These are phyloP conservation scores for Gentiana straminea DNA, from an alignment of 257 asterid genomes.

Conservation along the genomic window DNA sequence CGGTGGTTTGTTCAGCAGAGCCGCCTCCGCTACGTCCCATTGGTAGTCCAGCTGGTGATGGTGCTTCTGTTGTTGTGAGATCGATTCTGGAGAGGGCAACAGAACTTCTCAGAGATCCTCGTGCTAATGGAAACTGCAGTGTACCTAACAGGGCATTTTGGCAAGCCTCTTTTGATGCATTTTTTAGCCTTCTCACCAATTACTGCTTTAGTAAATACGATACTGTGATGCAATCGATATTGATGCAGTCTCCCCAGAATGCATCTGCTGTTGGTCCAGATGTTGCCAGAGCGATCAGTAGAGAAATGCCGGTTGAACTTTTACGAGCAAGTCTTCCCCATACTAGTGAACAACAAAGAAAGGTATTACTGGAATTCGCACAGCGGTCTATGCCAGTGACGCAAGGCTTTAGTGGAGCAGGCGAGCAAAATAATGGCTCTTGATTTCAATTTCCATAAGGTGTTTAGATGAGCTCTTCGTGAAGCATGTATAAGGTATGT, in stretches of 20 bases:
- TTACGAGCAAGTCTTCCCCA: constrained; percentile 45
- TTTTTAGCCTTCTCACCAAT: constrained; percentile 29
- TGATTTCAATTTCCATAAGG: constrained; percentile 1
- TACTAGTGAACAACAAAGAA: constrained; percentile 34
- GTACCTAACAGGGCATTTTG: constrained; percentile 34
- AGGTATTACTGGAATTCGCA: constrained; percentile 31
- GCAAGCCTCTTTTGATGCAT: constrained; percentile 45
- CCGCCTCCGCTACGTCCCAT: constrained; percentile 44
- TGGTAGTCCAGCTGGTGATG: constrained; percentile 45
- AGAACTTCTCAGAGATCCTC: constrained; percentile 28
- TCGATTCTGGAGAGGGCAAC: constrained; percentile 41
- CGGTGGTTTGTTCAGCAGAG: constrained; percentile 37
- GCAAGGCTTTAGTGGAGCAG: constrained; percentile 19
- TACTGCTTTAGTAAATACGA: constrained; percentile 34
- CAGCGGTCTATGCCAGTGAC: constrained; percentile 30
- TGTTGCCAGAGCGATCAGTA: constrained; percentile 27
- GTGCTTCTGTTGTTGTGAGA: constrained; percentile 34
- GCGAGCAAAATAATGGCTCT: constrained; percentile 11
- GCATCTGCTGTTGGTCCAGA: constrained; percentile 19
- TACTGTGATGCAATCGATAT: constrained; percentile 19
- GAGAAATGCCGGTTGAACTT: constrained; percentile 43
- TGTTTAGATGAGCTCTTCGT: not conserved
- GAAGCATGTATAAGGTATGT: not conserved
- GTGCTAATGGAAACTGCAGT: constrained; percentile 23
- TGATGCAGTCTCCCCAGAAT: constrained; percentile 13